Base-by-base conservation (phyloP, 208 protist genomes). In the Wallacemonas sp. region DNA sequence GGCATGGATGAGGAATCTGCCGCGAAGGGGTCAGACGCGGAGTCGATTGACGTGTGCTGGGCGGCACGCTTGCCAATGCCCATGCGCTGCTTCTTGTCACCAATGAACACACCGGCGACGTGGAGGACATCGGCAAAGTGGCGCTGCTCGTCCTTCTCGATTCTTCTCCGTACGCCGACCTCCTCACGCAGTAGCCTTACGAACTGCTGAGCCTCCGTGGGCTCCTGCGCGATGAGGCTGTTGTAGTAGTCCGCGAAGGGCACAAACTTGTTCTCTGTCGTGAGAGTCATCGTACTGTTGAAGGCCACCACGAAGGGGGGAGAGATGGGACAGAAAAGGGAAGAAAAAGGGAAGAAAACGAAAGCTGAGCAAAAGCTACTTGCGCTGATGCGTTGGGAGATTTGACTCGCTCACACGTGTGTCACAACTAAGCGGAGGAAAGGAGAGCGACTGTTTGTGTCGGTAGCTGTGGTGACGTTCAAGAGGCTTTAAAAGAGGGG, bases 161-260 rank as follows among this genome's bases (percentile, higher is more conserved):
- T 63, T 30, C 61, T 44, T 26, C 75, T 79, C 41, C 87, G 83
- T 26, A 22, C 69, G n/a, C 71, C 71, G n/a, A 75, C 67, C 61
- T 92, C 86, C 0, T 79, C 68, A 10, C 86, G 86, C 33, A 76
- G 68, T 21, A 92, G 48, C 22, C 78, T 72, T 46, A 76, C 68
- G 34, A 87, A 71, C 17, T 71, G 34, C 54, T 92, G 83, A 21
- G 82, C 45, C 12, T 71, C 26, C 13, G 73, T 78, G 0, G 66
- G 77, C 46, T 71, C 74, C 24, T 69, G 73, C 2, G 64, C 26
- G 24, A 81, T 68, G 10, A 92, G 73, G 33, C 71, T 72, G 13
- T 77, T 52, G 66, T 92, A 92, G 73, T 78, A 82, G 41, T 92
- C 86, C 15, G 69, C 58, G 68, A 92, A 92, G 52, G 50, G 50